Evolutionary conservation across 345 rosid species (phyloP), one percentile per base, ranked within the genome.

Genomic region (Citrus medica): DNA sequence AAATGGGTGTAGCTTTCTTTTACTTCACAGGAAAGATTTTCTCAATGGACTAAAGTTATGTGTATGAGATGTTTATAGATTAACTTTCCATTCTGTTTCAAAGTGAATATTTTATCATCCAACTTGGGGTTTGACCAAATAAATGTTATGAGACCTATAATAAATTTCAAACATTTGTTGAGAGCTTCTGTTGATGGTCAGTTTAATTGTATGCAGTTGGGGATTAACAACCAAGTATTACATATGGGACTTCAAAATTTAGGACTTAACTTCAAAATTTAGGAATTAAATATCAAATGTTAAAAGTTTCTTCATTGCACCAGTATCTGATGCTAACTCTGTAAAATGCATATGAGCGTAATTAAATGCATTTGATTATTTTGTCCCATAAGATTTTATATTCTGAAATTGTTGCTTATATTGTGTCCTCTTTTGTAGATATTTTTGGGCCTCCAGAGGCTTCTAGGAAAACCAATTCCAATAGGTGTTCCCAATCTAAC

Each of bases 401-500:
- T 66, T 67, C 67, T 48, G 74, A 61, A 35, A 76, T 22, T 77
- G 19, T 67, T 76, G 27, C 71, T 79, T 33, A 76, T 28, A 67
- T 75, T 35, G 38, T 77, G 33, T 33, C 65, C 27, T 76, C n/a
- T 79, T 40, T 74, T 83, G 79, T 88, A 95, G 98, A 81, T 95
- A 82, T 91, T 81, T 70, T 67, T 28, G 77, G 90, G 86, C 84
- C 93, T 93, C 42, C 64, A 69, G 46, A 78, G 86, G 86, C 89
- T 92, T 85, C 72, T 89, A 65, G 95, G 91, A 78, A 91, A 88
- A 82, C 85, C 88, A 38, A 83, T 89, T 82, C 84, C 83, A 76
- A 82, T 93, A 28, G 92, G 92, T 69, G 71, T 58, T 48, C 83
- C 84, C 80, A 87, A 89, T 71, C 85, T 95, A 80, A 92, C 95